Percentiles rank a stretch among this genome's conserved stretches.
Conservation (phyloP, 306 rosid genomes). For the Medicago ruthenica region DNA sequence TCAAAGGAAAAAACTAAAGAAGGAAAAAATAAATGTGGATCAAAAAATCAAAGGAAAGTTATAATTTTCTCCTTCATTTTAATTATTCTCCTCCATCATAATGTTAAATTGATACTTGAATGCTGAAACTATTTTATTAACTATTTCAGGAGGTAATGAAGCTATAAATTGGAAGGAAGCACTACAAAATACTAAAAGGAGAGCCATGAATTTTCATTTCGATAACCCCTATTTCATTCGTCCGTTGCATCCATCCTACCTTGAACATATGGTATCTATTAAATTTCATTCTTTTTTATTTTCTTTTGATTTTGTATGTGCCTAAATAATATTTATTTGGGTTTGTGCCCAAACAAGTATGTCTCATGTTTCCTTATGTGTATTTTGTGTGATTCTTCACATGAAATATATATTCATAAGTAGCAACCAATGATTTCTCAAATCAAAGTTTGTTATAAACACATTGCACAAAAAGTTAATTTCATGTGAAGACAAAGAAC, state of each 20-base stretch:
- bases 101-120: not conserved
- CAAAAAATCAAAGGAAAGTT: not conserved
- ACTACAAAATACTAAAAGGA: not conserved
- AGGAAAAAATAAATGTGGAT: not conserved
- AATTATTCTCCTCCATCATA: not conserved
- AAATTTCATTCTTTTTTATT: too few species aligned
- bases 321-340: too few species aligned
- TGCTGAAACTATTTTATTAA: not conserved
- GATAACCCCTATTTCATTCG: slow-evolving; percentile 9
- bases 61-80: not conserved
- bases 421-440: too few species aligned
- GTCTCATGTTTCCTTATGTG: too few species aligned
- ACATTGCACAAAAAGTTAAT: too few species aligned
- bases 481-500: too few species aligned
- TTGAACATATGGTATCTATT: not conserved
- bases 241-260: not conserved
- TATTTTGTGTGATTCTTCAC: too few species aligned
- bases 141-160: slow-evolving; percentile 5
- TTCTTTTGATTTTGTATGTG: too few species aligned
- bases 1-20: not conserved
- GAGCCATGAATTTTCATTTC: not conserved
- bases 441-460: too few species aligned
- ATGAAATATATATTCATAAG: too few species aligned
- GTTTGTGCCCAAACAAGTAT: too few species aligned
- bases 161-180: not conserved